Conservation (phyloP, 108 stramenopile genomes). For the Cyclotella baltica region DNA sequence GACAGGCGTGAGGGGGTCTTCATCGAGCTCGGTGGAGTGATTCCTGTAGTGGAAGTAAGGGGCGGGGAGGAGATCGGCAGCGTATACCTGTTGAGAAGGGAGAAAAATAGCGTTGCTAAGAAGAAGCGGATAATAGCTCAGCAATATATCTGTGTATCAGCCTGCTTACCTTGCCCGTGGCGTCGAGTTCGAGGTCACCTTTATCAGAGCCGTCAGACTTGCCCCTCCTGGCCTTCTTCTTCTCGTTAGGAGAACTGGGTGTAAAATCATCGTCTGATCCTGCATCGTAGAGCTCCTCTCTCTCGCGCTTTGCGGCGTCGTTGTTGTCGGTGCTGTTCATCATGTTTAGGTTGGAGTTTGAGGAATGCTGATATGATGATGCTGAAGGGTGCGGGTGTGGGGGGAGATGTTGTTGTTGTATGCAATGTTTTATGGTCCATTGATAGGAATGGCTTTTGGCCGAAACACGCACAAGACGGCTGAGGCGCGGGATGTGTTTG, state of each 20-base stretch:
- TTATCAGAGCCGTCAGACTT: neutral
- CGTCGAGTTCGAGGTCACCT: neutral
- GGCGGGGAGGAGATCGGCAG: conserved; percentile 31
- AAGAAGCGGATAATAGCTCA: neutral
- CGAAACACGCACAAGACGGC: no score
- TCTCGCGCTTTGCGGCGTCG: conserved; percentile 1
- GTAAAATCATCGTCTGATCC: conserved; percentile 13
- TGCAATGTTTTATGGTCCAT: no score
- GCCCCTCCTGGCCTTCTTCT: conserved; percentile 9
- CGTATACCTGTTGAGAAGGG: neutral
- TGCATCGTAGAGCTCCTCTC: conserved; percentile 4
- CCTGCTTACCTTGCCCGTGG: conserved; percentile 38
- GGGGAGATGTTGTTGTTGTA: no score
- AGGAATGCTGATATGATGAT: no score
- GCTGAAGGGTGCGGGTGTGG: no score
- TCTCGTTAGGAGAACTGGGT: neutral
- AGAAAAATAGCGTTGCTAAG: neutral
- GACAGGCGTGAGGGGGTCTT: conserved; percentile 70
- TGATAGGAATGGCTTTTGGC: no score
- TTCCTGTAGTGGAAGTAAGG: conserved; percentile 74
- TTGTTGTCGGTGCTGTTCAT: neutral
- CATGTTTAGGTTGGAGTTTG: no score
- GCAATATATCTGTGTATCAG: neutral
- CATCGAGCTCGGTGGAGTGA: conserved; percentile 58
- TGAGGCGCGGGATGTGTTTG: no score